Conservation (phyloP, 768 basidiomycete genomes). For the Termitomyces sp. region DNA sequence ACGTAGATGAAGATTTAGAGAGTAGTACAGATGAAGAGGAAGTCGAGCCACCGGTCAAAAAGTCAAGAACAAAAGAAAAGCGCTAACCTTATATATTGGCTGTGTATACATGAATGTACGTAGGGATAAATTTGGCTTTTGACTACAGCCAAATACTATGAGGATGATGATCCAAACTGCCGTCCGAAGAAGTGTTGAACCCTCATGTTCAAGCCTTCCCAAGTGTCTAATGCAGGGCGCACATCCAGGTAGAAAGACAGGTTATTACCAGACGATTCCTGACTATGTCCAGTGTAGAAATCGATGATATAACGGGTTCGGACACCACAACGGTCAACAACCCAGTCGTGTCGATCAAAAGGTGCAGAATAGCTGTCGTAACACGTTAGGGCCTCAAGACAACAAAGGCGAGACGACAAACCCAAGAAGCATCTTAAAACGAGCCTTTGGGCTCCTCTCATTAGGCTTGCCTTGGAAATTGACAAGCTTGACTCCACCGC, state of each 20-base stretch:
- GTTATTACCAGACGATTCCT: constrained; percentile 38
- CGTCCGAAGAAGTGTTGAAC: constrained; percentile 45
- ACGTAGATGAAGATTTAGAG: constrained; percentile 24
- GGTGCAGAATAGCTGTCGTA: constrained; percentile 78
- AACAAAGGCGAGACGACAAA: constrained; percentile 29
- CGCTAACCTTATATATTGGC: constrained; percentile 25
- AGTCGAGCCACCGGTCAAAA: constrained; percentile 45
- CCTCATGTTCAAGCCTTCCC: constrained; percentile 91
- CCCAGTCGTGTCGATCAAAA: constrained; percentile 97
- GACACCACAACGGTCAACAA: constrained; percentile 88
- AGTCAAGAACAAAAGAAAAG: constrained; percentile 42
- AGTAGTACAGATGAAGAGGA: constrained; percentile 46
- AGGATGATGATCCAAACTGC: constrained; percentile 17
- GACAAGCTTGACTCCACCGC: constrained; percentile 77
- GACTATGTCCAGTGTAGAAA: constrained; percentile 83
- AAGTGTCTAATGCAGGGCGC: constrained; percentile 88
- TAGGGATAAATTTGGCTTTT: constrained; percentile 3
- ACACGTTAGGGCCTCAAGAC: constrained; percentile 7
- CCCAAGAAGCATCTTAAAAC: constrained; percentile 83
- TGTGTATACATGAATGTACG: constrained; percentile 2
- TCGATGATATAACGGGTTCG: constrained; percentile 94
- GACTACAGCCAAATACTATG: background rate
- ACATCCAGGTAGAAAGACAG: constrained; percentile 92
- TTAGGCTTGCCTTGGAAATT: constrained; percentile 88
- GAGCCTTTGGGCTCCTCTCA: constrained; percentile 75